These are phyloP conservation scores for Laguncularia racemosa DNA, from an alignment of 345 rosid genomes.

Conservation along the genomic window DNA sequence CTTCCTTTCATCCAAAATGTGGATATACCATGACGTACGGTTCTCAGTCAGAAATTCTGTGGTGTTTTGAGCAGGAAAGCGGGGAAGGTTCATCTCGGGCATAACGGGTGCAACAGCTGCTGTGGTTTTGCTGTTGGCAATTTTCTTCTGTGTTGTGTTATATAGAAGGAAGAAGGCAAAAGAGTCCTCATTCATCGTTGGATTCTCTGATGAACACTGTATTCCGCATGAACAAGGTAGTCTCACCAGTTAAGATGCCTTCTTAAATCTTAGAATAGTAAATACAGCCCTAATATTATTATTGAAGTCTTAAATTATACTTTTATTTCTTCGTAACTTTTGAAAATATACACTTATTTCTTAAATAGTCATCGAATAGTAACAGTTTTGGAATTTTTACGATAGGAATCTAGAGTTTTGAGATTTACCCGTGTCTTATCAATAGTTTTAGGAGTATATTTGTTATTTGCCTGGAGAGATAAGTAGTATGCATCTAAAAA, in stretches of 20 bases:
- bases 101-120: conserved; percentile 30
- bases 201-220: conserved; percentile 16
- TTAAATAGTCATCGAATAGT: no score
- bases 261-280: not conserved
- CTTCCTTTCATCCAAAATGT: not conserved
- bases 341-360: no score
- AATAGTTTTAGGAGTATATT: no score
- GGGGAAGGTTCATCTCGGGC: conserved; percentile 23
- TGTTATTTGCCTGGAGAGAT: no score
- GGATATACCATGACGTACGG: not conserved
- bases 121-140: conserved; percentile 11
- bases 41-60: conserved; percentile 5
- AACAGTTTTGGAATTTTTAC: no score
- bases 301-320: no score
- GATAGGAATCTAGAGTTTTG: no score
- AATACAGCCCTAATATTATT: no score
- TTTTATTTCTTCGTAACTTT: no score
- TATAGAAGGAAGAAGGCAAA: conserved; percentile 19
- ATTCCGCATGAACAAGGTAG: conserved; percentile 18
- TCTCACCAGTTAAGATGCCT: no score
- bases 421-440: no score
- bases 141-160: conserved; percentile 14
- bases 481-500: no score
- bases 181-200: conserved; percentile 13
- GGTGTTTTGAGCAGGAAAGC: conserved; percentile 29